Evolutionary conservation across 306 rosid species (phyloP), one percentile per base, ranked within the genome.

Genomic region (Delonix regia): DNA sequence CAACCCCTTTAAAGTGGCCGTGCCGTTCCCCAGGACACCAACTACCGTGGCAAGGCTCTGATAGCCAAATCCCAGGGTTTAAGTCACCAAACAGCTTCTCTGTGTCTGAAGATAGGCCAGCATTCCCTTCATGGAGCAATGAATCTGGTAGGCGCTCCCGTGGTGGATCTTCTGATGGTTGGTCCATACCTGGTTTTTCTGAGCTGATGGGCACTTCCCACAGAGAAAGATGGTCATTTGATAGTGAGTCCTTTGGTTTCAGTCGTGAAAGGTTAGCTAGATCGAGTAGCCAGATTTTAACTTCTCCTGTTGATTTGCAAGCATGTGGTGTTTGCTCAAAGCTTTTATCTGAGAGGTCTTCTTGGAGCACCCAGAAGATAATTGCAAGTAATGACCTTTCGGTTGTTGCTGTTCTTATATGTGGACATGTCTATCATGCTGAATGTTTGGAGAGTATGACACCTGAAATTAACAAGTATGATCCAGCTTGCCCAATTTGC

Each of bases 391-490:
- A 78, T 63, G 90, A 88, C 74, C 86, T 83, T 70, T 83, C 95
- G 36, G 88, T 88, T 51, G 97, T 89, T 71, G 89, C 98, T 14
- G 96, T 96, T 61, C 88, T 96, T 82, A 77, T 80, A 36, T 96
- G 99, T 77, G 96, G 97, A 27, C 98, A 93, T 44, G 86, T 88
- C 51, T 93, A 91, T 85, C 99, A 96, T 82, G 96, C 94, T 19
- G 98, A 96, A 76, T 96, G 98, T 80, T 83, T 96, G 90, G 99
- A 96, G 90, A 79, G 74, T 68, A 76, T 91, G 93, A 93, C 99
- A 10, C 86, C 91, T 67, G 99, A 93, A 69, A 84, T 85, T 56
- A 77, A 75, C 78, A 93, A 91, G 87, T 91, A 91, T n/a, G 99
- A 96, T 47, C 99, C 99, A 6, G 86, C 82, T 78, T 96, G 99